Evolutionary conservation across 495 filamentous ascomycete genomes (phyloP), one percentile per base, ranked within the genome.

Genomic region (Hypoxylon crocopeplum): DNA sequence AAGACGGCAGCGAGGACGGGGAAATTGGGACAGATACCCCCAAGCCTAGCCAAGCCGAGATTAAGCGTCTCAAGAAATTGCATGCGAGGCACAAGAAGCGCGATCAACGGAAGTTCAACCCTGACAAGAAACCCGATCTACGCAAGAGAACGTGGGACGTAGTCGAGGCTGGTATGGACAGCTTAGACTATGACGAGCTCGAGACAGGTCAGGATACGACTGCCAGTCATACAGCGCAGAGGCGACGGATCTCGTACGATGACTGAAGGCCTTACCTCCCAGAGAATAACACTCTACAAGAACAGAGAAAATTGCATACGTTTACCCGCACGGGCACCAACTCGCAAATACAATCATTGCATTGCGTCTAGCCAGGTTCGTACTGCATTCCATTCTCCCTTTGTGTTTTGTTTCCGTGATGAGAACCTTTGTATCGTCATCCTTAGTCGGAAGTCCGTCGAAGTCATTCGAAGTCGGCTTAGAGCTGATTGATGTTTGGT

Each of bases 351-450:
- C 38, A 27, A 8, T 30, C 36, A 27, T 39, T 55, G 7, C 33
- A 22, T 17, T 21, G 22, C 50, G 15, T 10, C 24, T 47, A 3
- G 6, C 3, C 27, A 58, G 68, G 68, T 70, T 49, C 34, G 68
- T 70, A 40, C 22, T 48, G 11, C 30, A 42, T 56, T 55, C 39
- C 17, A 38, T 41, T 1, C 16, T 29, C 12, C 16, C 40, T 37
- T 53, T 51, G 29, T 42, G 15, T 16, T 46, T 46, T 12, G 36
- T 61, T 53, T 48, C n/a, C 60, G 79, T 84, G 83, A 85, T 83
- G 83, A 85, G 79, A 83, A 72, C 73, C 71, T 74, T 72, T 64
- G 80, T 84, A 85, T 84, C 81, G 82, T 85, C 83, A 86, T 86
- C 83, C 83, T 85, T 86, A 86, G 83, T 70, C 83, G 75, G 76